phyloP scores from a whole-genome alignment of 306 rosid species.

The Vicia faba region DNA sequence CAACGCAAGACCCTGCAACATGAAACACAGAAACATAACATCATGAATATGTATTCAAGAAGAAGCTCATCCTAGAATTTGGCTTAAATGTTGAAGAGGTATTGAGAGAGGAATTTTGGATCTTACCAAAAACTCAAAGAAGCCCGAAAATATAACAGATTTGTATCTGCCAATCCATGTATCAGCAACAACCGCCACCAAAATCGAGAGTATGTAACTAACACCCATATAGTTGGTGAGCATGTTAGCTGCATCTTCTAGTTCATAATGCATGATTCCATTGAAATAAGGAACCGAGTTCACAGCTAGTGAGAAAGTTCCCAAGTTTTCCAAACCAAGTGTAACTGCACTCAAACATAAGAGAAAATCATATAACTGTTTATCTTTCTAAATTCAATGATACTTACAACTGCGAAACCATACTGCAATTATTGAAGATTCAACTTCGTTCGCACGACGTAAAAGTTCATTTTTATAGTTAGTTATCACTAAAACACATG shows the following conservation, averaged over 20 bases:
- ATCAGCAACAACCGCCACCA: constrained; percentile 77
- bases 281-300: constrained; percentile 75
- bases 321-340: constrained; percentile 70
- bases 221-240: constrained; percentile 83
- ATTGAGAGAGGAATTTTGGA: not conserved
- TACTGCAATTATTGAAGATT: no score
- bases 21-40: not conserved
- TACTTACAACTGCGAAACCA: no score
- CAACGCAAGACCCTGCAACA: constrained; percentile 62
- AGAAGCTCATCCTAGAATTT: not conserved
- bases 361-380: no score
- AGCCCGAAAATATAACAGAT: constrained; percentile 53
- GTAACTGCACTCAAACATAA: constrained; percentile 48
- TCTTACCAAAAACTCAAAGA: constrained; percentile 72
- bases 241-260: constrained; percentile 81
- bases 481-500: not conserved
- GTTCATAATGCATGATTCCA: constrained; percentile 59
- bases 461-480: not conserved
- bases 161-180: constrained; percentile 69
- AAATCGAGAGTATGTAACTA: constrained; percentile 66
- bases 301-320: constrained; percentile 77
- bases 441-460: no score
- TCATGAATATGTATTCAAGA: constrained; percentile 2
- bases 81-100: not conserved
- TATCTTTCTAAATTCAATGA: no score